Conservation (phyloP, 305 asterid species). For the Ilex paraguariensis region DNA sequence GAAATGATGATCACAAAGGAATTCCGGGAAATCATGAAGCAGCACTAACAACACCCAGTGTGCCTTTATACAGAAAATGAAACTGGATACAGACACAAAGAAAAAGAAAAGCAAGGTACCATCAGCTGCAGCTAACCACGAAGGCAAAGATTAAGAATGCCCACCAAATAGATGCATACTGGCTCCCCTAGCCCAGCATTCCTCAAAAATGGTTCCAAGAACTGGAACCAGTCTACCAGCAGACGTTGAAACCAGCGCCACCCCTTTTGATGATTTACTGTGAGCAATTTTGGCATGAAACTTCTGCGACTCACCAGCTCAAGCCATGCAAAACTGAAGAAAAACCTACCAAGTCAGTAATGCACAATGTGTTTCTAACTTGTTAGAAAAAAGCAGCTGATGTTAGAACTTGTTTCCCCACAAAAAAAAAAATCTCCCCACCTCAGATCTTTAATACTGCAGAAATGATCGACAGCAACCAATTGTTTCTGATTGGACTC, state of each 20-base stretch:
- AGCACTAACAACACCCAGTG: conserved; percentile 95
- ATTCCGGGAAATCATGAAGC: conserved; percentile 97
- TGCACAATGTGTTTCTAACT: neutral
- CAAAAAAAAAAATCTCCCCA: too few relatives aligned
- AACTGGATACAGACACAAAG: conserved; percentile 34
- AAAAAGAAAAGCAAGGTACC: neutral
- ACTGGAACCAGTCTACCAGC: conserved; percentile 85
- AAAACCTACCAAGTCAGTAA: conserved; percentile 29
- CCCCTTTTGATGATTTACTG: conserved; percentile 89
- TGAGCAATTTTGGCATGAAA: conserved; percentile 95
- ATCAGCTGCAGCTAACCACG: neutral
- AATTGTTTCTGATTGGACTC: too few relatives aligned
- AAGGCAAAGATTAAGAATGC: too few relatives aligned
- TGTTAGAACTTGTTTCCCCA: too few relatives aligned
- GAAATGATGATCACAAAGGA: conserved; percentile 97
- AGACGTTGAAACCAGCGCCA: conserved; percentile 91
- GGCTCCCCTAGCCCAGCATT: conserved; percentile 89
- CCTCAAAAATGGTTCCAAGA: conserved; percentile 96
- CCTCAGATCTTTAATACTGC: too few relatives aligned
- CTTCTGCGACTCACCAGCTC: conserved; percentile 92
- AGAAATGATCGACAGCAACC: too few relatives aligned
- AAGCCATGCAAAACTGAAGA: conserved; percentile 96
- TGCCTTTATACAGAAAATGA: conserved; percentile 86
- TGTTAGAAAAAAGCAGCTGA: too few relatives aligned
- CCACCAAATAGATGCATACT: conserved; percentile 36